Evolutionary conservation across 2,329 filamentous ascomycete species (phyloP), one percentile per base, ranked within the genome.

Genomic region (Raffaelea deltoideospora): DNA sequence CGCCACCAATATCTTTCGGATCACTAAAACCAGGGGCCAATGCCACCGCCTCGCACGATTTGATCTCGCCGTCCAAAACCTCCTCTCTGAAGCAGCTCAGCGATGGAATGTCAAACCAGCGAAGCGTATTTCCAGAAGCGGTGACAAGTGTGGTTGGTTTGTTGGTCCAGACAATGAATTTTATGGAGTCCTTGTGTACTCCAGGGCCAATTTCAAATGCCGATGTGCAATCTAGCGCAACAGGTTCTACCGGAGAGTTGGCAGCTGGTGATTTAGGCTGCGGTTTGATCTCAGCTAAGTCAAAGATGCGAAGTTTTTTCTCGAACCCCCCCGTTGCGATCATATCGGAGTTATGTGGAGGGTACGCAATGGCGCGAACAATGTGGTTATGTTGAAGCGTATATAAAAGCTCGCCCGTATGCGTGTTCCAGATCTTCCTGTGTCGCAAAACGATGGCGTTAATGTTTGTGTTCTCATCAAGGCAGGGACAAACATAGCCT

Each of bases 381-480:
- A 98, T 95, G 57, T 98, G 90, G 45, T 86, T 76, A 57, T 98
- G 90, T 52, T 88, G 77, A 26, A 98, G 71, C 4, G 84, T 87
- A 51, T 81, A 80, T 30, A 93, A 69, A 34, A 83, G 76, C 61
- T 95, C 87, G 49, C 92, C 92, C 1, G 83, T 90, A 51, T 92
- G 83, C 1, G 90, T 94, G 51, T 98, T 86, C 90, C 92, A 98
- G 36, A 98, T 79, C 58, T 92, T 95, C 34, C 85, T 92, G n/a
- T n/a, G n/a, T n/a, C n/a, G n/a, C n/a, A n/a, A n/a, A n/a, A n/a
- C n/a, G n/a, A n/a, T n/a, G n/a, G n/a, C n/a, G n/a, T n/a, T n/a
- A n/a, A n/a, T n/a, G n/a, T n/a, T n/a, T n/a, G 23, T 26, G 23
- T 26, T 26, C 8, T 26, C 23, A 26, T 8, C 13, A 8, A 26